Evolutionary conservation across 192 early-diverging fungal species (phyloP).

Genomic region (Backusella macrospora): DNA sequence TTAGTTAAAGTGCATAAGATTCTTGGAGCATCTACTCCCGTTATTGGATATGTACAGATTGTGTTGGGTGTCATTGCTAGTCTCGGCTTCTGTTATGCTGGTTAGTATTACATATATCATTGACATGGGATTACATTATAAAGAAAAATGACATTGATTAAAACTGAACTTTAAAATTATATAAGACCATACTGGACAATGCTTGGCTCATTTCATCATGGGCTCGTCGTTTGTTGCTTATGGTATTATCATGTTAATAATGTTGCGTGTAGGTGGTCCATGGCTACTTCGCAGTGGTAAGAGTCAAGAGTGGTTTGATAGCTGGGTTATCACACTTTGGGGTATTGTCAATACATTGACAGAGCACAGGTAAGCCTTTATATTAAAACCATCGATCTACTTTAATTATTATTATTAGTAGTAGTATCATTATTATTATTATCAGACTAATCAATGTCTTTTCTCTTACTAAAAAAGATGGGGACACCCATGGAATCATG

Average conservation of each 20-base stretch:
- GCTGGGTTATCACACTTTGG: slow-evolving; percentile 65
- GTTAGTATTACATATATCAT: slow-evolving; percentile 22
- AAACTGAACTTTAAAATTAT: background rate
- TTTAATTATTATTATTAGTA: background rate
- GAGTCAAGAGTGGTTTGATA: slow-evolving; percentile 72
- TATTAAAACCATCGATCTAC: background rate
- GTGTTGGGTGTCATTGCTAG: slow-evolving; percentile 66
- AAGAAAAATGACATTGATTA: background rate
- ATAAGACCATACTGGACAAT: slow-evolving; percentile 61
- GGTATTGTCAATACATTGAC: slow-evolving; percentile 74
- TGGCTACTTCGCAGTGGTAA: slow-evolving; percentile 59
- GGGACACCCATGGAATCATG: slow-evolving; percentile 59
- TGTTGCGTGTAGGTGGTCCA: slow-evolving; percentile 57
- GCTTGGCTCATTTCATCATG: slow-evolving; percentile 75
- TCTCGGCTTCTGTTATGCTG: slow-evolving; percentile 64
- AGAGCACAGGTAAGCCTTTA: slow-evolving; percentile 59
- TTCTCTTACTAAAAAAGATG: slow-evolving; percentile 21
- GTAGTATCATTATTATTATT: background rate
- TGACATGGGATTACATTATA: background rate
- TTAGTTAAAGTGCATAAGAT: slow-evolving; percentile 53
- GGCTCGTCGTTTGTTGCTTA: slow-evolving; percentile 71
- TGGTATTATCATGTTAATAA: slow-evolving; percentile 61
- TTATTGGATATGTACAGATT: slow-evolving; percentile 68
- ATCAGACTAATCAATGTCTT: no score
- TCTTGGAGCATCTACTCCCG: slow-evolving; percentile 52